Evolutionary conservation across 1,139 yeast genomes (phyloP).

Genomic region (Suhomyces panamericanus): DNA sequence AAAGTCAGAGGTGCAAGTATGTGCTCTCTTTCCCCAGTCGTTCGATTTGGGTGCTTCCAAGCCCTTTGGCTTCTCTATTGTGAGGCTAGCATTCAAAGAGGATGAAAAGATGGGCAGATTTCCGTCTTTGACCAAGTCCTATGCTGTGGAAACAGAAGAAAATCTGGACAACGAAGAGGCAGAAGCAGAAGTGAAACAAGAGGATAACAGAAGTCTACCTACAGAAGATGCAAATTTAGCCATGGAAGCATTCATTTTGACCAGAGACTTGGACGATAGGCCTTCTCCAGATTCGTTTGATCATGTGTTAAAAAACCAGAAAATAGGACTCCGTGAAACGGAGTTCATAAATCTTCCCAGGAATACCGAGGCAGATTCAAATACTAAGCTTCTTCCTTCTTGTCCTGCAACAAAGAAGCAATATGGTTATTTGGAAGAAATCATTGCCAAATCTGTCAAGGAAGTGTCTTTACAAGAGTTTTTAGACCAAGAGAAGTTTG

Average conservation of each 20-base stretch:
- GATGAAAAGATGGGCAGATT: constrained; percentile 70
- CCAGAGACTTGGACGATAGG: constrained; percentile 25
- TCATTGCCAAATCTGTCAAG: constrained; percentile 28
- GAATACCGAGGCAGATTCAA: constrained; percentile 10
- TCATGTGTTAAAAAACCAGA: constrained; percentile 12
- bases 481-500: constrained; percentile 25
- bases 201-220: constrained; percentile 8
- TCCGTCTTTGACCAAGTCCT: constrained; percentile 44
- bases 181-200: not conserved
- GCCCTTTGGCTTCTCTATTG: constrained; percentile 35
- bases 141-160: constrained; percentile 8
- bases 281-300: constrained; percentile 1
- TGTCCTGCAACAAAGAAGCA: constrained; percentile 36
- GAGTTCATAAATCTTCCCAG: constrained; percentile 15
- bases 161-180: constrained; percentile 5
- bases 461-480: constrained; percentile 22
- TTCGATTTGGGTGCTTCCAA: constrained; percentile 16
- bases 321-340: constrained; percentile 10
- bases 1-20: constrained; percentile 53
- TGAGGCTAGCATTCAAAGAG: constrained; percentile 72
- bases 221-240: constrained; percentile 15
- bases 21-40: constrained; percentile 54
- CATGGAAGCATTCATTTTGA: constrained; percentile 32
- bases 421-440: constrained; percentile 27
- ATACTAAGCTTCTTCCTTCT: constrained; percentile 23